Conservation (phyloP, 164 flowering plant genomes). For the Echeveria elegans region DNA sequence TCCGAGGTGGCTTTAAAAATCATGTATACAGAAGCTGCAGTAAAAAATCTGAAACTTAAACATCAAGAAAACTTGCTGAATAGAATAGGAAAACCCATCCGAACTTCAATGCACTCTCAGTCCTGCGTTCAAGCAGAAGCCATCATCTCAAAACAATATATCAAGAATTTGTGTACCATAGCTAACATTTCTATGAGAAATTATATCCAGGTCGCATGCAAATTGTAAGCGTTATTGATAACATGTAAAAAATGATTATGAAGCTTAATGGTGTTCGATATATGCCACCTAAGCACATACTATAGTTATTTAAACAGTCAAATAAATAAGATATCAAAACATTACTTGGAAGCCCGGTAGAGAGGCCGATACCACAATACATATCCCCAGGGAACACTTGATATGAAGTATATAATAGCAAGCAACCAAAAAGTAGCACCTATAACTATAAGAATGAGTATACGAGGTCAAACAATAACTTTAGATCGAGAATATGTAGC, state of each 20-base stretch:
- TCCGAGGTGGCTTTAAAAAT: constrained; percentile 2
- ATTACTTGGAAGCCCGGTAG: constrained; percentile 92
- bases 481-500: too few relatives aligned
- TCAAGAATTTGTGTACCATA: background rate
- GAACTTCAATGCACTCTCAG: constrained; percentile 59
- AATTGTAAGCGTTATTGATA: background rate
- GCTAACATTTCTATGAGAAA: background rate
- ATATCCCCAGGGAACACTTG: constrained; percentile 89
- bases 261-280: too few relatives aligned
- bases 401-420: constrained; percentile 82
- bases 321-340: background rate
- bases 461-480: background rate
- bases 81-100: constrained; percentile 65
- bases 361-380: constrained; percentile 97
- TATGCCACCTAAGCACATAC: background rate
- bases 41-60: background rate
- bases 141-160: background rate
- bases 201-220: background rate
- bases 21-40: background rate
- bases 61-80: constrained; percentile 25
- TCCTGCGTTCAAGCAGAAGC: constrained; percentile 52
- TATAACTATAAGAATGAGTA: constrained; percentile 29
- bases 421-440: constrained; percentile 86
- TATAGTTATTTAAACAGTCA: background rate
- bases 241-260: too few relatives aligned